Conservation (phyloP, 352 stramenopile species). For the Globisporangium polare region DNA sequence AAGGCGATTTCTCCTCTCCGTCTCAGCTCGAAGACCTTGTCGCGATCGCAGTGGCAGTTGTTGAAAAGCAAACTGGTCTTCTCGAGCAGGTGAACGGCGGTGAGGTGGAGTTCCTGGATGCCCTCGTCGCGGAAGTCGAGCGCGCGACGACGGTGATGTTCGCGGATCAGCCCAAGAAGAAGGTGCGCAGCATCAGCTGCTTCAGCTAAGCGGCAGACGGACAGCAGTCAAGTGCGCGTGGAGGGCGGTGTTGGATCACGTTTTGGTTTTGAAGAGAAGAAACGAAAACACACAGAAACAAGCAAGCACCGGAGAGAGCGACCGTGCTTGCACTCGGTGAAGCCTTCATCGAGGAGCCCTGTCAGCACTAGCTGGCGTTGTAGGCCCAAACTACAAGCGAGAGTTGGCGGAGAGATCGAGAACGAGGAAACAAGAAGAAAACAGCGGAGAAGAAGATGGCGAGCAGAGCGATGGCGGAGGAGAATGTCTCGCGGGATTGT, state of each 20-base stretch:
- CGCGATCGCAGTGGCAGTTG: conserved; percentile 28
- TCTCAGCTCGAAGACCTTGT: conserved; percentile 78
- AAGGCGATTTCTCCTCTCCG: conserved; percentile 72
- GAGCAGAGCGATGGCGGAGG: conserved; percentile 1
- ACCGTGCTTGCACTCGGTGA: too few relatives aligned
- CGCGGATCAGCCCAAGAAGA: conserved; percentile 70
- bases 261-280: conserved; percentile 23
- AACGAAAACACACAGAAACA: conserved; percentile 9
- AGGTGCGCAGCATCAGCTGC: conserved; percentile 86
- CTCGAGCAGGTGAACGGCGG: conserved; percentile 25
- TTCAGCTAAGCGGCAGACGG: conserved; percentile 59
- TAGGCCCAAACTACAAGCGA: too few relatives aligned
- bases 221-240: neutral
- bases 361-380: too few relatives aligned
- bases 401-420: too few relatives aligned
- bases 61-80: conserved; percentile 29
- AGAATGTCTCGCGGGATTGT: conserved; percentile 8
- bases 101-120: conserved; percentile 39
- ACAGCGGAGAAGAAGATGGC: neutral
- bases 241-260: neutral
- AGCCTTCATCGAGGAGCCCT: too few relatives aligned
- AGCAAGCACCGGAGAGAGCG: neutral
- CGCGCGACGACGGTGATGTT: conserved; percentile 43
- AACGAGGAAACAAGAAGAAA: conserved; percentile 13
- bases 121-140: conserved; percentile 49